Conservation (phyloP, 164 flowering plant species). For the Liquidambar formosana region DNA sequence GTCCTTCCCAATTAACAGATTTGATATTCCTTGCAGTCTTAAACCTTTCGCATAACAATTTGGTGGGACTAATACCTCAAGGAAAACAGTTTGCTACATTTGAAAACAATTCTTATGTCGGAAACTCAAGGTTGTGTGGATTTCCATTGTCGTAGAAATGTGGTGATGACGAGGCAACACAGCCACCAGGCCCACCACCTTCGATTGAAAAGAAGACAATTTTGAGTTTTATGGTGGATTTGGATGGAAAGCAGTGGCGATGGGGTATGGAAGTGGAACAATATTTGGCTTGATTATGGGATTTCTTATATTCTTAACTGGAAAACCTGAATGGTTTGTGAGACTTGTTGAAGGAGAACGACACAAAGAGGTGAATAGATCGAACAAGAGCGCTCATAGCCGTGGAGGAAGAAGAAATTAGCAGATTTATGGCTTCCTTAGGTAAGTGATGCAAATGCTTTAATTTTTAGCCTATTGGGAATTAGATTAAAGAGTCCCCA, state of each 20-base stretch:
- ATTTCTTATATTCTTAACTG: neutral
- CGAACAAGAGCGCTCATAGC: neutral
- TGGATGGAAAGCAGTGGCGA: neutral
- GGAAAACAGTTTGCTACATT: conserved; percentile 14
- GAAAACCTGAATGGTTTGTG: conserved; percentile 7
- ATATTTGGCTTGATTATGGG: conserved; percentile 1
- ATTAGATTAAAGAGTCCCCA: too few relatives aligned
- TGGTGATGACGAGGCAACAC: neutral
- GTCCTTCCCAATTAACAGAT: neutral
- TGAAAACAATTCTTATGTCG: neutral
- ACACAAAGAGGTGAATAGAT: neutral
- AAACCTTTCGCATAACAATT: conserved; percentile 3
- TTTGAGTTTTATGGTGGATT: neutral
- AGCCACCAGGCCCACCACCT: too few relatives aligned
- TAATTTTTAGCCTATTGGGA: too few relatives aligned
- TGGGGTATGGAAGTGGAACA: conserved; percentile 5
- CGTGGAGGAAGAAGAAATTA: neutral
- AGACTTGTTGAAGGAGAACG: neutral
- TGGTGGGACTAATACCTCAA: conserved; percentile 6
- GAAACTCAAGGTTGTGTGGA: conserved; percentile 17
- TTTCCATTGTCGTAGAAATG: neutral
- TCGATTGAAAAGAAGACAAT: neutral
- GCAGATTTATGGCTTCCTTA: neutral
- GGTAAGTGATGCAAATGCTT: too few relatives aligned
- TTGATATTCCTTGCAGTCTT: conserved; percentile 5